These are phyloP conservation scores for Leccinellum luteum DNA, from an alignment of 768 basidiomycete species.

Conservation along the genomic window DNA sequence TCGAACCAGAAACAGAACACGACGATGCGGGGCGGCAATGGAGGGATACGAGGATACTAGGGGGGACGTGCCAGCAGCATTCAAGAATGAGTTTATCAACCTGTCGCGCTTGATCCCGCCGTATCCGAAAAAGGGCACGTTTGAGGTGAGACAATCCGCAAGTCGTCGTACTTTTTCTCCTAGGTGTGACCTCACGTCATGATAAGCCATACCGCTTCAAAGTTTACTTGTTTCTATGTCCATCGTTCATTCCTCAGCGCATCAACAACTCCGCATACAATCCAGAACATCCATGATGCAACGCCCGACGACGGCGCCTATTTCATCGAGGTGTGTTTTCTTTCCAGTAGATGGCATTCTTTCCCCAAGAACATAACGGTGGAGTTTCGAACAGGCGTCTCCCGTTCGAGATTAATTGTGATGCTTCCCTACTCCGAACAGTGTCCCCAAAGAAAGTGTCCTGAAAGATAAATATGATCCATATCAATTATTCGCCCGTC, in stretches of 20 bases:
- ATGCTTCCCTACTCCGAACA: no score
- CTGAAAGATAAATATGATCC: conserved; percentile 45
- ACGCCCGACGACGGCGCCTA: conserved; percentile 39
- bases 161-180: conserved; percentile 92
- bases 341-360: no score
- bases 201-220: neutral
- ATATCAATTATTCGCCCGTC: conserved; percentile 43
- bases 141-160: conserved; percentile 80
- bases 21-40: neutral
- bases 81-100: conserved; percentile 64
- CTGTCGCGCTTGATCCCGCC: conserved; percentile 76
- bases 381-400: conserved; percentile 34
- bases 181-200: conserved; percentile 33
- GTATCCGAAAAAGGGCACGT: conserved; percentile 79
- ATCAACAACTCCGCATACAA: neutral
- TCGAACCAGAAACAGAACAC: conserved; percentile 15
- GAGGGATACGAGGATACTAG: neutral
- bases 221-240: neutral
- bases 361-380: no score
- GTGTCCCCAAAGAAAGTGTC: no score
- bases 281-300: conserved; percentile 30
- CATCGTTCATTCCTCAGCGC: neutral
- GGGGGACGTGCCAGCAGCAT: conserved; percentile 24
- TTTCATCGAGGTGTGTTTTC: conserved; percentile 41
- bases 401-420: conserved; percentile 40